Conservation (phyloP, 2,329 filamentous ascomycete genomes). For the Cercospora nicotianae region DNA sequence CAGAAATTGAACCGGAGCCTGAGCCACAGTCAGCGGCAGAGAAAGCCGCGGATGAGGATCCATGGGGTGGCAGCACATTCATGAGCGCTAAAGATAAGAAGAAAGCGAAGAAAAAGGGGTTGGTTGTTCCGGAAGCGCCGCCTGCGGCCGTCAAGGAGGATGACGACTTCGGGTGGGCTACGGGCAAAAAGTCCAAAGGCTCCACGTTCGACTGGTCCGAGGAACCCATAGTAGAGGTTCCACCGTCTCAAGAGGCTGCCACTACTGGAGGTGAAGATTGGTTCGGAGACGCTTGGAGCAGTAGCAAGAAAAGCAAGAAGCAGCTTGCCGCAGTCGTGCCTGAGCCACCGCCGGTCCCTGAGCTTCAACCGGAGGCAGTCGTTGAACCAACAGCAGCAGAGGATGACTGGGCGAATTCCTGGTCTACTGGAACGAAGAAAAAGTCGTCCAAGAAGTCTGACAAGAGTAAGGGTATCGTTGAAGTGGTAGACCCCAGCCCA, state of each 20-base stretch:
- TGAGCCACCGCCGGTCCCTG: conserved; percentile 21
- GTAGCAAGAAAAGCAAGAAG: conserved; percentile 54
- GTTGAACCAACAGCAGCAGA: conserved; percentile 51
- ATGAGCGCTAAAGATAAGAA: conserved; percentile 48
- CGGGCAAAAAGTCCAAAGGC: conserved; percentile 36
- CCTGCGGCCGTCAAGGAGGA: conserved; percentile 26
- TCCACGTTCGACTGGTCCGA: conserved; percentile 39
- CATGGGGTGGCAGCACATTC: conserved; percentile 33
- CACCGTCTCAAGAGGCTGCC: conserved; percentile 31
- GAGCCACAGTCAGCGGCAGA: conserved; percentile 39
- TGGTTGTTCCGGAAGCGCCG: conserved; percentile 28
- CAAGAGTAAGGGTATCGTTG: conserved; percentile 45
- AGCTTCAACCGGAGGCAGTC: conserved; percentile 46
- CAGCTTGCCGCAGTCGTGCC: conserved; percentile 32
- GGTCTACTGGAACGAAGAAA: conserved; percentile 57
- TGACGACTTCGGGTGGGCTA: conserved; percentile 27
- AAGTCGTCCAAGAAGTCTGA: conserved; percentile 53
- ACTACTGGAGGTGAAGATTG: conserved; percentile 49
- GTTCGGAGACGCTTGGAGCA: conserved; percentile 56
- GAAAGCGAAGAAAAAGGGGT: conserved; percentile 52
- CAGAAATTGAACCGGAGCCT: conserved; percentile 43
- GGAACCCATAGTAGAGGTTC: conserved; percentile 29
- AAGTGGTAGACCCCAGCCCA: conserved; percentile 37
- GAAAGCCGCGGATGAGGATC: conserved; percentile 42
- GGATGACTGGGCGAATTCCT: conserved; percentile 55